These are phyloP conservation scores for Diaporthe australafricana DNA, from an alignment of 2,329 filamentous ascomycete genomes.

Conservation along the genomic window DNA sequence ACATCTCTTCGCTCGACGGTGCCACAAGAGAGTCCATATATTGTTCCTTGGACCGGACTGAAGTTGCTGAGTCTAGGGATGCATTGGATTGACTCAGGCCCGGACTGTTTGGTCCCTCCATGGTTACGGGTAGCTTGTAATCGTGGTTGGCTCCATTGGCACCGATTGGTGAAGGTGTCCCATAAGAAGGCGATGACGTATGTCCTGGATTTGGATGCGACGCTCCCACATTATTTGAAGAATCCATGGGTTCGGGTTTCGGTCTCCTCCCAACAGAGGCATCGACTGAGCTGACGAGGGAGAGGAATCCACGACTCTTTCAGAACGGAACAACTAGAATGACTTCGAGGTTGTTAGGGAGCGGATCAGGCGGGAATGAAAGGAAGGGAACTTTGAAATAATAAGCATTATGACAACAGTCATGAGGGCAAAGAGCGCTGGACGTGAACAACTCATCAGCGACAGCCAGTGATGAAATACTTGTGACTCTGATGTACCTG, in stretches of 20 bases:
- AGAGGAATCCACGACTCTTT: background rate
- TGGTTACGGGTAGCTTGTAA: background rate
- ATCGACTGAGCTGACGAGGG: background rate
- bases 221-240: background rate
- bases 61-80: conserved; percentile 41
- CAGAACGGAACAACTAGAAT: background rate
- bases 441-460: conserved; percentile 6
- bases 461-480: conserved; percentile 14
- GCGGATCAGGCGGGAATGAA: background rate
- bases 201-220: conserved; percentile 10
- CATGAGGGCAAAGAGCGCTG: background rate
- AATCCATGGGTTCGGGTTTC: background rate
- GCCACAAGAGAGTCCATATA: conserved; percentile 64
- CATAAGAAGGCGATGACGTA: conserved; percentile 28
- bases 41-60: conserved; percentile 48
- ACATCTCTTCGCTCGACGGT: conserved; percentile 59
- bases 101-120: conserved; percentile 1
- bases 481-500: background rate
- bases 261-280: background rate
- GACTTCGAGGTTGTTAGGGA: background rate
- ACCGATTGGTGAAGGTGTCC: conserved; percentile 8
- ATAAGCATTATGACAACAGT: background rate
- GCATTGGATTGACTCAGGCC: conserved; percentile 35
- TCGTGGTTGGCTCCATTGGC: background rate
- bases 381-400: background rate